Evolutionary conservation across 345 rosid genomes (phyloP), one percentile per base, ranked within the genome.

Genomic region (Aquilaria sinensis): DNA sequence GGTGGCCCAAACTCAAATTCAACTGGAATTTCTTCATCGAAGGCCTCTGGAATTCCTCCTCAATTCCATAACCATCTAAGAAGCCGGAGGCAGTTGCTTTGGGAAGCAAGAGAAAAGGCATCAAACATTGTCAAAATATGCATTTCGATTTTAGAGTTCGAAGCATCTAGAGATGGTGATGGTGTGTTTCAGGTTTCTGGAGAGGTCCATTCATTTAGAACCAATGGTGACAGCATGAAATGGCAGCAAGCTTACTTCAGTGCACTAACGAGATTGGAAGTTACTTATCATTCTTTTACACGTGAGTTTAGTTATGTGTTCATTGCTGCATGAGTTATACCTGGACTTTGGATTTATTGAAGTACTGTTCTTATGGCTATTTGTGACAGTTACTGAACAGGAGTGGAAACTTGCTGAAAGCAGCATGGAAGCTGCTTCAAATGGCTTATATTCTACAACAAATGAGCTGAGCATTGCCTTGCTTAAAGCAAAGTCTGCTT

Each of bases 101-200:
- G 82, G 84, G 94, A 88, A 68, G 80, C 87, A 70, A 80, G 84
- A 71, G 96, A 92, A 76, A 92, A 80, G 74, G 95, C 90, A 72
- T 86, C 95, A 56, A 73, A 81, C 55, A 70, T 83, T 63, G 79
- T 81, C 65, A 85, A 85, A 63, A 67, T 86, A 68, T 85, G 90
- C 87, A 83, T 79, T 83, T 86, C 92, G 41, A 55, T 85, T 51
- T 68, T 92, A 70, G 96, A 88, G 76, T 89, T 92, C 71, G 98
- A 92, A 81, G 87, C 83, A 60, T 92, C 98, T 62, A 75, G 98
- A 70, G 95, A 86, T 75, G 94, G 96, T 51, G 95, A 86, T 75
- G 94, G 96, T 51, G 70, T 83, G 71, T 85, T 85, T 66, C 78
- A 58, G 72, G 76, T 76, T 59, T 84, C 86, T 0, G 86, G 83